Conservation (phyloP, 345 rosid species). For the Syzygium aromaticum region DNA sequence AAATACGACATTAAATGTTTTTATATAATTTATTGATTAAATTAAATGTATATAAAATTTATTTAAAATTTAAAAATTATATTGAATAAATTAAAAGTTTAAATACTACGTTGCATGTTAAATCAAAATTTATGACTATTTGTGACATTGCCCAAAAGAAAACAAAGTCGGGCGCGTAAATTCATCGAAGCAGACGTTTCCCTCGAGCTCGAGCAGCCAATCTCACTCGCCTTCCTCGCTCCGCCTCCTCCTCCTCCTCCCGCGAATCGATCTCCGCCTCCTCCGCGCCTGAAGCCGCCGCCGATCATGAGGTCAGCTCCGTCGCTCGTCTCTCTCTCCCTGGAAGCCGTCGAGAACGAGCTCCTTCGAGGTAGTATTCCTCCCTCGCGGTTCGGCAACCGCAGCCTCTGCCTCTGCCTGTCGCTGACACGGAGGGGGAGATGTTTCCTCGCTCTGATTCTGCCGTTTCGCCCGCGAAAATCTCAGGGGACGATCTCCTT, state of each 20-base stretch:
- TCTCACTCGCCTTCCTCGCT: neutral
- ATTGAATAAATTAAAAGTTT: too few species aligned
- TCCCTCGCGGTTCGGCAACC: neutral
- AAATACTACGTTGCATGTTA: accelerated
- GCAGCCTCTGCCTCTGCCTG: neutral
- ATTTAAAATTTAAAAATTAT: too few species aligned
- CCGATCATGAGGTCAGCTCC: constrained; percentile 36
- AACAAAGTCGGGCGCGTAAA: neutral
- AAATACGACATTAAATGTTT: too few species aligned
- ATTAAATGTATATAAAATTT: too few species aligned
- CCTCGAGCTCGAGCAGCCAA: neutral
- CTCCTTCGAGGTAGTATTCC: constrained; percentile 38
- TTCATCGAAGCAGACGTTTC: neutral
- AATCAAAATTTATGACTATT: too few species aligned
- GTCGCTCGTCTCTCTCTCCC: constrained; percentile 43
- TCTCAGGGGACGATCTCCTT: constrained; percentile 33
- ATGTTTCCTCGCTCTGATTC: neutral
- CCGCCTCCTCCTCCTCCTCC: neutral
- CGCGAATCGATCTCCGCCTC: neutral
- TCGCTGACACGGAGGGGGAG: neutral
- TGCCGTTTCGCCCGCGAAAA: neutral
- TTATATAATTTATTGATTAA: too few species aligned
- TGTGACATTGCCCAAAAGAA: neutral
- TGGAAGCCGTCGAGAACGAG: constrained; percentile 30
- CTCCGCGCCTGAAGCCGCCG: neutral